Evolutionary conservation across 1,139 yeast species (phyloP).

Genomic region (Diutina ranongensis): DNA sequence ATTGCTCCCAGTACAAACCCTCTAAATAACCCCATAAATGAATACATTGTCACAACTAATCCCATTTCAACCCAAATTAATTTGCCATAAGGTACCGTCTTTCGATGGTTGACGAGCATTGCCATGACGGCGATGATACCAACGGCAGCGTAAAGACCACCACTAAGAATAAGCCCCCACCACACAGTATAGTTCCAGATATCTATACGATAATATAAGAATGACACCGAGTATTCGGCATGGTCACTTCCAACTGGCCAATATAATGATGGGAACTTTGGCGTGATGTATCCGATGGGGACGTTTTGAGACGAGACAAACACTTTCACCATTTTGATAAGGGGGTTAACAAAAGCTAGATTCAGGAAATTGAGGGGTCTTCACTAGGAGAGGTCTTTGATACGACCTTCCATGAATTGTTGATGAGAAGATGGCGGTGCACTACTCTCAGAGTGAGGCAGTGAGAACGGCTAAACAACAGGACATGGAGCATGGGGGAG

Average conservation of each 20-base stretch:
- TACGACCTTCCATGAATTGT: too few species aligned
- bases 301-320: slow-evolving; percentile 33
- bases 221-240: slow-evolving; percentile 36
- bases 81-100: not conserved
- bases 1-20: slow-evolving; percentile 66
- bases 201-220: slow-evolving; percentile 57
- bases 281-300: slow-evolving; percentile 76
- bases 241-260: slow-evolving; percentile 52
- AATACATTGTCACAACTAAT: slow-evolving; percentile 33
- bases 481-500: too few species aligned
- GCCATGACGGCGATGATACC: slow-evolving; percentile 51
- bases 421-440: too few species aligned
- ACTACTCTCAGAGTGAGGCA: too few species aligned
- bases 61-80: not conserved
- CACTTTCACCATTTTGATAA: slow-evolving; percentile 22
- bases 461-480: too few species aligned
- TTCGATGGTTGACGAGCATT: slow-evolving; percentile 15
- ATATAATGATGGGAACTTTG: slow-evolving; percentile 68
- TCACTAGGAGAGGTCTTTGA: too few species aligned
- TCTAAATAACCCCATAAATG: slow-evolving; percentile 45
- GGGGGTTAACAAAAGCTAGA: too few species aligned
- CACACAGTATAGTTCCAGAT: slow-evolving; percentile 76
- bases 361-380: too few species aligned
- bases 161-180: slow-evolving; percentile 70
- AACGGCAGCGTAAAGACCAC: slow-evolving; percentile 50